A percentile compares a stretch with the other conserved stretches of the same genome.
These are phyloP conservation scores for Polytrichum commune DNA, from an alignment of 225 moss, liverwort and hornwort species.

Conservation along the genomic window DNA sequence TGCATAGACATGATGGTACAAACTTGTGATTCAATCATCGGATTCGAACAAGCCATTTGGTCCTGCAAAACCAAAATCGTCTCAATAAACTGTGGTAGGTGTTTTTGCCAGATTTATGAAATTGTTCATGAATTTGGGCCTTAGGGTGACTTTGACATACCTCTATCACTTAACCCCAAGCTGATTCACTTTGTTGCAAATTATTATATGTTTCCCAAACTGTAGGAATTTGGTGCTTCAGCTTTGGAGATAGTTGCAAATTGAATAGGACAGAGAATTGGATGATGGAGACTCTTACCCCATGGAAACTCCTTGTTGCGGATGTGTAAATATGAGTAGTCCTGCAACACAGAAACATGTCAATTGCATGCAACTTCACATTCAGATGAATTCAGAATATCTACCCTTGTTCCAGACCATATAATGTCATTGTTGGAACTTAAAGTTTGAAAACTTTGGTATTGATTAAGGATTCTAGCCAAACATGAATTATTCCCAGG, in stretches of 20 bases:
- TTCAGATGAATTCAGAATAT: too few species aligned
- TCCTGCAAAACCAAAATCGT: slow-evolving; percentile 4
- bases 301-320: slow-evolving; percentile 54
- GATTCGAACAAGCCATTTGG: slow-evolving; percentile 39
- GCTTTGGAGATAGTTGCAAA: neutral
- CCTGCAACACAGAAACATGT: slow-evolving; percentile 13
- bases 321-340: slow-evolving; percentile 49
- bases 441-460: too few species aligned
- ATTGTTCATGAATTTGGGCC: neutral
- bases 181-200: neutral
- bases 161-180: neutral
- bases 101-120: neutral
- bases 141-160: neutral
- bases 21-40: slow-evolving; percentile 24
- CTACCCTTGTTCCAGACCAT: too few species aligned
- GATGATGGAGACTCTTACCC: slow-evolving; percentile 21
- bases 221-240: neutral
- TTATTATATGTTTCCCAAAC: neutral
- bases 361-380: neutral
- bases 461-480: too few species aligned
- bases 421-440: too few species aligned
- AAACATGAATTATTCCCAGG: too few species aligned
- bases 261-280: neutral
- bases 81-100: too few species aligned
- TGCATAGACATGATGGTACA: neutral